Evolutionary conservation across 805 yeast species (phyloP).

Genomic region (Lipomyces kockii): DNA sequence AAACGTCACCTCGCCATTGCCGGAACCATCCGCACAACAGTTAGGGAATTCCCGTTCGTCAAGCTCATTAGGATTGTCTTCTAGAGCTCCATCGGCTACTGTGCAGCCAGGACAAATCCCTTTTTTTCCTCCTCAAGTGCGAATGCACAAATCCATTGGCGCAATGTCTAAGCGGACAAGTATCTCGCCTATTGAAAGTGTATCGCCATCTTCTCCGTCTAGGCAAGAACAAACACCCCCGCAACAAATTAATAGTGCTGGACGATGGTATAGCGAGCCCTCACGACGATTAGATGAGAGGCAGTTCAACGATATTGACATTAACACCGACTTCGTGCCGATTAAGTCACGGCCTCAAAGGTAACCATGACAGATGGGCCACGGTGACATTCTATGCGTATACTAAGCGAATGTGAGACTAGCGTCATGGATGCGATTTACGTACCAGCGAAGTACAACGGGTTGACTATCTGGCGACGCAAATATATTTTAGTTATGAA

Average conservation of each 20-base stretch:
- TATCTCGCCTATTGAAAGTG: neutral
- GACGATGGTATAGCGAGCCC: neutral
- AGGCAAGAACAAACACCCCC: neutral
- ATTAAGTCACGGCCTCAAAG: neutral
- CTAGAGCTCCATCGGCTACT: neutral
- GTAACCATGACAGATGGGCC: neutral
- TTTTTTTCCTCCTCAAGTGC: neutral
- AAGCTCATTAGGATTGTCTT: neutral
- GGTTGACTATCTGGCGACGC: neutral
- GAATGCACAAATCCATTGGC: neutral
- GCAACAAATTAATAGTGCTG: neutral
- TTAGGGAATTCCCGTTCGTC: neutral
- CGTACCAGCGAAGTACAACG: neutral
- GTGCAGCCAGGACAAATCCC: neutral
- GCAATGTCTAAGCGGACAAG: neutral
- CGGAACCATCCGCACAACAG: neutral
- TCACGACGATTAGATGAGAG: neutral
- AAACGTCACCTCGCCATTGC: neutral
- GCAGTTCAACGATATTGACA: neutral
- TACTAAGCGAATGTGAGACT: neutral
- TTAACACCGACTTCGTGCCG: slow-evolving; percentile 1
- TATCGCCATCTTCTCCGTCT: neutral
- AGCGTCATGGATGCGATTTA: neutral
- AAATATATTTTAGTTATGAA: neutral
- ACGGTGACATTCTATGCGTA: neutral